Evolutionary conservation across 1,284 basidiomycete species (phyloP).

Genomic region (Fomitopsis pinicola): DNA sequence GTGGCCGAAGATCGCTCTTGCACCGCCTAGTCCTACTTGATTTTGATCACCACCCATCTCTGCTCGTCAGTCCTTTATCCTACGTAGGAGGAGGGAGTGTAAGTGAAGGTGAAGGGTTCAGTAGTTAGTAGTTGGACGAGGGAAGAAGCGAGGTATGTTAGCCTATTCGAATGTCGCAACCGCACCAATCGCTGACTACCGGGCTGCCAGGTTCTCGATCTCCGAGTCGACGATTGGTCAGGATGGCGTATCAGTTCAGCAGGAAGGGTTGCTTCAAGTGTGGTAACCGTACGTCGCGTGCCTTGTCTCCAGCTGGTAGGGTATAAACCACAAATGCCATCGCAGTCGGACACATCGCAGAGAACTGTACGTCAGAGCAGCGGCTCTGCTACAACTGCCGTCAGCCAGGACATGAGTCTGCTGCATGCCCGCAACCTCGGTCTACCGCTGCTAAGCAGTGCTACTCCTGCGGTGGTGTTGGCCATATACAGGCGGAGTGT

Average conservation of each 20-base stretch:
- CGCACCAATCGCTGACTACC: neutral
- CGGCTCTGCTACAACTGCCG: constrained; percentile 92
- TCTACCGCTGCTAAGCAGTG: constrained; percentile 76
- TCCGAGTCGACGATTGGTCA: constrained; percentile 21
- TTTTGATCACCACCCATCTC: constrained; percentile 29
- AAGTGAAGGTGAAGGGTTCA: constrained; percentile 36
- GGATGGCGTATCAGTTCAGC: constrained; percentile 75
- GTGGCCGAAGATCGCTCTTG: neutral
- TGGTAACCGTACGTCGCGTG: constrained; percentile 63
- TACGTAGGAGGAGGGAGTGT: constrained; percentile 41
- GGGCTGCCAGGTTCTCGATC: constrained; percentile 16
- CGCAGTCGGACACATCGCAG: constrained; percentile 85
- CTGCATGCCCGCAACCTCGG: constrained; percentile 81
- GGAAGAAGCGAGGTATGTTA: constrained; percentile 34
- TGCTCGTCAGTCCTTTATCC: constrained; percentile 34
- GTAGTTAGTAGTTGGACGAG: constrained; percentile 35
- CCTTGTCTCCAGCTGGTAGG: constrained; percentile 10
- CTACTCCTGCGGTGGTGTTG: constrained; percentile 75
- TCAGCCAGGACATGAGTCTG: constrained; percentile 87
- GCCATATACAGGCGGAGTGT: constrained; percentile 80
- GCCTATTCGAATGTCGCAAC: neutral
- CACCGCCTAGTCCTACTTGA: constrained; percentile 16
- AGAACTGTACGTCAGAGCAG: constrained; percentile 82
- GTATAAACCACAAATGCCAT: constrained; percentile 5
- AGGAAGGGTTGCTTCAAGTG: constrained; percentile 88